These are phyloP conservation scores for Centaurea solstitialis DNA, from an alignment of 129 eudicot species.

Conservation along the genomic window DNA sequence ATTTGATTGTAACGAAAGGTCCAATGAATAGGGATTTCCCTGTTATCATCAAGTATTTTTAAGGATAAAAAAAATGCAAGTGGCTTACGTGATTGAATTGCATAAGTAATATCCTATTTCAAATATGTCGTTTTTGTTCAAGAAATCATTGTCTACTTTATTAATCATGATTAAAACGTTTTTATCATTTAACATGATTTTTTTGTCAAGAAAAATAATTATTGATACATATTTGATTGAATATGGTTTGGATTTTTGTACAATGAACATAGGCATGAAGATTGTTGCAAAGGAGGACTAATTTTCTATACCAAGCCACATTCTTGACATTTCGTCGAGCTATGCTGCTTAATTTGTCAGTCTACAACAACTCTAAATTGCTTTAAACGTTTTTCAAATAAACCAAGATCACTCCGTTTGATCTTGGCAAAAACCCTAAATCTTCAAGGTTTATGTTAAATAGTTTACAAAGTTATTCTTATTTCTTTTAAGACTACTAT, in stretches of 20 bases:
- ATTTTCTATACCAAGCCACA: background rate
- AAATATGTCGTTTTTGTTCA: constrained; percentile 9
- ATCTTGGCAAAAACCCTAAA: too few species aligned
- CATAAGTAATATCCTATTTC: constrained; percentile 18
- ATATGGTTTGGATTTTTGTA: background rate
- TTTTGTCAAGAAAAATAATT: constrained; percentile 16
- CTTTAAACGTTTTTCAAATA: too few species aligned
- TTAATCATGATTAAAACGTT: constrained; percentile 5
- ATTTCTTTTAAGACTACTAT: too few species aligned
- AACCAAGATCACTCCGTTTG: too few species aligned
- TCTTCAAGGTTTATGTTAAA: too few species aligned
- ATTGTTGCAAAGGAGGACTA: background rate
- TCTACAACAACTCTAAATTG: too few species aligned
- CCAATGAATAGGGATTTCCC: too few species aligned
- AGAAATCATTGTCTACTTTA: constrained; percentile 8
- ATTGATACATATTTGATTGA: background rate
- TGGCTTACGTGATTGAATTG: constrained; percentile 30
- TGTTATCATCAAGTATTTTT: background rate
- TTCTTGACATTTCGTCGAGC: background rate
- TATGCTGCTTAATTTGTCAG: background rate
- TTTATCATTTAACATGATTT: background rate
- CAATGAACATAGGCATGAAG: background rate
- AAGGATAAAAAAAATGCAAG: constrained; percentile 14
- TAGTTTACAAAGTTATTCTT: too few species aligned
- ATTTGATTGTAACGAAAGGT: too few species aligned